These are phyloP conservation scores for Plantago lanceolata DNA, from an alignment of 305 asterid species.

Conservation along the genomic window DNA sequence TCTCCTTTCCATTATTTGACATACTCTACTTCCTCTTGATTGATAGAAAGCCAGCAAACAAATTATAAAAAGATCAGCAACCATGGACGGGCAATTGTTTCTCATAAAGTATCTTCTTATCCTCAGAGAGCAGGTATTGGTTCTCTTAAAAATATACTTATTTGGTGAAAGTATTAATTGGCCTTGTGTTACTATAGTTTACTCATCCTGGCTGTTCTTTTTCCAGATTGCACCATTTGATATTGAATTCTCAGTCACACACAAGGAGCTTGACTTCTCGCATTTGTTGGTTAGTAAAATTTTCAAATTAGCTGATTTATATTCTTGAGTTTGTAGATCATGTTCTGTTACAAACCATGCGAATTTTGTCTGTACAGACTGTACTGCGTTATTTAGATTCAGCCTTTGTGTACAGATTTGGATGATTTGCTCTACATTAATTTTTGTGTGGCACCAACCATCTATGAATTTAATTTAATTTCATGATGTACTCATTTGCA, in stretches of 20 bases:
- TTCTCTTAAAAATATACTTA: slow-evolving; percentile 1
- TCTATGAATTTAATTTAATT: not conserved
- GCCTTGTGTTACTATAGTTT: slow-evolving; percentile 16
- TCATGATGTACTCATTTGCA: not conserved
- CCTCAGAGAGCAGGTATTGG: slow-evolving; percentile 85
- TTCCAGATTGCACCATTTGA: slow-evolving; percentile 98
- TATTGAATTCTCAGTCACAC: slow-evolving; percentile 93
- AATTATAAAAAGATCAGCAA: slow-evolving; percentile 63
- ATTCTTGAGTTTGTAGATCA: slow-evolving; percentile 15
- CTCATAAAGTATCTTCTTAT: slow-evolving; percentile 91
- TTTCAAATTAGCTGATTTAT: slow-evolving; percentile 18
- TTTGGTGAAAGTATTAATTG: slow-evolving; percentile 15
- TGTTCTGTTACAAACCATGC: slow-evolving; percentile 8
- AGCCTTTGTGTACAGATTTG: not conserved
- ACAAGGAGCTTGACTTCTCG: slow-evolving; percentile 99
- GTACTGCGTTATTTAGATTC: not conserved
- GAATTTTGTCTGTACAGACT: not conserved
- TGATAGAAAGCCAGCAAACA: slow-evolving; percentile 93
- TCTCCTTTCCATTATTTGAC: slow-evolving; percentile 20
- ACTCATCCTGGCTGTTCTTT: slow-evolving; percentile 29
- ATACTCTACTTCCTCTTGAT: slow-evolving; percentile 26
- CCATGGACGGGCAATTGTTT: slow-evolving; percentile 93
- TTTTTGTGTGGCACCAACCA: too few species aligned
- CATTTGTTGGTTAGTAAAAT: slow-evolving; percentile 77
- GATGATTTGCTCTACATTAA: not conserved